phyloP scores from a whole-genome alignment of 2,329 filamentous ascomycete genomes.

The Hypoxylon sp. region DNA sequence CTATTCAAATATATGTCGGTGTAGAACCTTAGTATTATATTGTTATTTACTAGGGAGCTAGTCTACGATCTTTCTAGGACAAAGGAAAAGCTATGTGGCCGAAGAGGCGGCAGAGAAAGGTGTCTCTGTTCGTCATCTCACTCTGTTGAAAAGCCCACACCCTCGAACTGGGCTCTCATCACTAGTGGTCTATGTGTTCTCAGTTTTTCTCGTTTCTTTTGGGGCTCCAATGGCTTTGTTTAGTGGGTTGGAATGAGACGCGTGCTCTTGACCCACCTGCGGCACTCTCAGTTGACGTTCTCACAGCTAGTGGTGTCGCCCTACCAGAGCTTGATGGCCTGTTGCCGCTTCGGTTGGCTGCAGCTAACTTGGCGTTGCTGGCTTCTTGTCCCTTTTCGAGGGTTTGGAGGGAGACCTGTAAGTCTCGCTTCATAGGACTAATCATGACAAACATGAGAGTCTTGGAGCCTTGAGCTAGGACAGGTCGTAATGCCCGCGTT shows the following conservation, averaged over 20 bases:
- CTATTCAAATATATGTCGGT: not conserved
- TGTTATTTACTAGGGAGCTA: not conserved
- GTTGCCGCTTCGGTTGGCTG: conserved; percentile 5
- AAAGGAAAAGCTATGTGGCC: not conserved
- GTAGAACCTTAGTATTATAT: not conserved
- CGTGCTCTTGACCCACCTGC: too few relatives aligned
- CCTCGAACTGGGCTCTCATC: too few relatives aligned
- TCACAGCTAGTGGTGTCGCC: too few relatives aligned
- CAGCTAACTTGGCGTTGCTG: conserved; percentile 34
- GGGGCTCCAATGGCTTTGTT: too few relatives aligned
- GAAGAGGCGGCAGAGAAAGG: too few relatives aligned
- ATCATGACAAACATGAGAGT: conserved; percentile 99
- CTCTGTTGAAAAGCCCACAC: too few relatives aligned
- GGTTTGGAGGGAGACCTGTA: conserved; percentile 58
- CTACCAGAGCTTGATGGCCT: not conserved
- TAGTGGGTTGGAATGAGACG: too few relatives aligned
- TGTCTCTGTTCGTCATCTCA: too few relatives aligned
- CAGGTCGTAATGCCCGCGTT: conserved; percentile 92
- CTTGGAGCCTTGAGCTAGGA: conserved; percentile 90
- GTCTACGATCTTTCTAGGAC: not conserved
- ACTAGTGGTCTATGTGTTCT: too few relatives aligned
- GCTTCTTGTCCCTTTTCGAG: conserved; percentile 43
- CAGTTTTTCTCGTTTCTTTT: too few relatives aligned
- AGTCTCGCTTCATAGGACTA: conserved; percentile 85
- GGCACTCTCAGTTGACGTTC: too few relatives aligned